These are phyloP conservation scores for Cryptococcus sp. DNA, from an alignment of 1,284 basidiomycete species.

Conservation along the genomic window DNA sequence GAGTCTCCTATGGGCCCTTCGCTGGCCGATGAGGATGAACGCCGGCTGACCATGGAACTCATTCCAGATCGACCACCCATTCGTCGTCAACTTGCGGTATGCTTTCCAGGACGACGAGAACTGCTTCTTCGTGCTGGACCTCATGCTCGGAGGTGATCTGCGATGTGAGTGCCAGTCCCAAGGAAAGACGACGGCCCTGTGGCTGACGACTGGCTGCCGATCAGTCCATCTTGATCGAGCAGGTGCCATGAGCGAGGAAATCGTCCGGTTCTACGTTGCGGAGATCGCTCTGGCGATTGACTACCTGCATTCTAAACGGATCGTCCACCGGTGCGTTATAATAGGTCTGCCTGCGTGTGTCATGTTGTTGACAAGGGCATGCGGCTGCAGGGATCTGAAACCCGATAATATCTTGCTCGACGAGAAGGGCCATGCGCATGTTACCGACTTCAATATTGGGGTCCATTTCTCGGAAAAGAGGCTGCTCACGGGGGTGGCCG, in stretches of 20 bases:
- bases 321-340: slow-evolving; percentile 80
- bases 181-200: not conserved
- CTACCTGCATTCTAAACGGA: slow-evolving; percentile 85
- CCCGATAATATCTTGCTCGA: slow-evolving; percentile 96
- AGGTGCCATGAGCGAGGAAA: slow-evolving; percentile 70
- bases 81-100: slow-evolving; percentile 89
- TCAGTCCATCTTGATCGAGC: slow-evolving; percentile 83
- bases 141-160: slow-evolving; percentile 94
- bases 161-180: slow-evolving; percentile 62
- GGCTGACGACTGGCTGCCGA: slow-evolving; percentile 1
- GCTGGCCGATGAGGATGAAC: not conserved
- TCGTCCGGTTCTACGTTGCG: slow-evolving; percentile 84
- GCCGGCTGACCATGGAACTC: slow-evolving; percentile 1
- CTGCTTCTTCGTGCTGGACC: slow-evolving; percentile 93
- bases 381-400: slow-evolving; percentile 72
- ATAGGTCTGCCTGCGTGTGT: not conserved
- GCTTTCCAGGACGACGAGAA: slow-evolving; percentile 98
- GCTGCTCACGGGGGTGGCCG: slow-evolving; percentile 84
- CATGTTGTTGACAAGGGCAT: not conserved
- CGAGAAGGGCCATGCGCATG: slow-evolving; percentile 84
- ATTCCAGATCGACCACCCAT: slow-evolving; percentile 83
- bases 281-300: slow-evolving; percentile 81
- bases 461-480: slow-evolving; percentile 85
- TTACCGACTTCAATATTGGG: slow-evolving; percentile 98
- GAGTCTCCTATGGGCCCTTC: slow-evolving; percentile 15